Evolutionary conservation across 768 basidiomycete genomes (phyloP), one percentile per base, ranked within the genome.

Genomic region (Austroboletus festivus): DNA sequence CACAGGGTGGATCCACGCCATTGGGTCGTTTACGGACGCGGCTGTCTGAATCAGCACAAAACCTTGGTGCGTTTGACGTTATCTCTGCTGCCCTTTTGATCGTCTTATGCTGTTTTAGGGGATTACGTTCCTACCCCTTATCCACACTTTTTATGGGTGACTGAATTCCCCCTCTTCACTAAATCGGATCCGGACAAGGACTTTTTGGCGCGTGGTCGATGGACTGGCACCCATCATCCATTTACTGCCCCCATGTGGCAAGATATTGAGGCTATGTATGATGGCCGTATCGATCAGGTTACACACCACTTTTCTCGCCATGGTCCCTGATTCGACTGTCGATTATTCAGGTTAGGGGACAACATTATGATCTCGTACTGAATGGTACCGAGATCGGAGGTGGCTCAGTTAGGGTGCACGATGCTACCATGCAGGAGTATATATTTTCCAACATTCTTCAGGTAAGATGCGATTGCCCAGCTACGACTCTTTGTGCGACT

Each of bases 191-290:
- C 77, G 47, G 93, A 96, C 72, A 96, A 96, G 70, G 83, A 89
- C 31, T 81, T 85, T 62, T 69, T 93, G 24, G 88, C 92, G 4
- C 78, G 82, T 48, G 93, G 93, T 24, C 77, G 93, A 59, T 95
- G 91, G 89, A 87, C 89, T 55, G 89, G 88, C 54, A 84, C 90
- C 3, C 94, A 97, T 60, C 94, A 97, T 68, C 94, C 94, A 3
- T 97, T 97, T 69, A 97, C 94, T 12, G 93, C 94, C 9, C 94
- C 94, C 19, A 89, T 94, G 83, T 87, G 76, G 76, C 80, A 95
- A 66, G 94, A 97, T 66, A 75, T 95, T 21, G 75, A 82, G 39
- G 78, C 80, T 31, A 74, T 97, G 70, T 85, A 86, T 61, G 71
- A 71, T 35, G 91, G 89, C 31, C 74, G 81, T 57, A 70, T 86